A percentile compares a stretch with the other conserved stretches of the same genome.
Conservation (phyloP, 768 basidiomycete species). For the Rhizopogon salebrosus region DNA sequence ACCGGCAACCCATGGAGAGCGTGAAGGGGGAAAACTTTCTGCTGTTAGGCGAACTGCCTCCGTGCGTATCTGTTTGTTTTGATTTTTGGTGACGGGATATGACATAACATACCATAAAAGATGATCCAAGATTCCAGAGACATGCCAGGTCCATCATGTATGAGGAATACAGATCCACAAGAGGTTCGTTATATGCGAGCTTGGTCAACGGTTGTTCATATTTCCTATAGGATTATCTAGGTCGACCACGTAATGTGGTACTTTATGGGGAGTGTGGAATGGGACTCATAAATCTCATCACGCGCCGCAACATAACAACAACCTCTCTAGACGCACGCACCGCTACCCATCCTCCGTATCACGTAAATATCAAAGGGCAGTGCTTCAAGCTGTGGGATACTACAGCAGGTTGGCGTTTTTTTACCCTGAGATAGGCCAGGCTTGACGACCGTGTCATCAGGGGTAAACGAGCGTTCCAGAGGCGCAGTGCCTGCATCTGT, state of each 20-base stretch:
- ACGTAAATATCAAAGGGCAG: slow-evolving; percentile 13
- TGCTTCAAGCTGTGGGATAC: slow-evolving; percentile 28
- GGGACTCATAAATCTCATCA: slow-evolving; percentile 37
- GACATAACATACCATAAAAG: too few relatives aligned
- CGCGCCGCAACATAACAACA: slow-evolving; percentile 20
- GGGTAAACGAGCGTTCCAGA: slow-evolving; percentile 26
- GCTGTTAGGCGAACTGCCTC: too few relatives aligned
- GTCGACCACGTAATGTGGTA: slow-evolving; percentile 26
- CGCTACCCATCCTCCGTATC: slow-evolving; percentile 22
- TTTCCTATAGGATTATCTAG: background rate
- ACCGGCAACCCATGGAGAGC: too few relatives aligned
- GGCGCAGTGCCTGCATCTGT: slow-evolving; percentile 21
- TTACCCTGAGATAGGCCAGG: background rate
- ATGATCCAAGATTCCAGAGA: too few relatives aligned
- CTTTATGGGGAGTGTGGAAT: slow-evolving; percentile 39
- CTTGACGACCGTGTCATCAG: slow-evolving; percentile 1
- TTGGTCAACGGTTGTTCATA: background rate
- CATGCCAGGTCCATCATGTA: background rate
- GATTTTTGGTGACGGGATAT: too few relatives aligned
- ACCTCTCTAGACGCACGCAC: slow-evolving; percentile 32
- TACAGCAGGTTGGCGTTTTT: slow-evolving; percentile 18
- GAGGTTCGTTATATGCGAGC: background rate
- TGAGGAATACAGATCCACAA: background rate
- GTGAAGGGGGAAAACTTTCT: too few relatives aligned
- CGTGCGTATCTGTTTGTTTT: too few relatives aligned